Conservation (phyloP, 2,329 filamentous ascomycete genomes). For the Fusarium incarnatum region DNA sequence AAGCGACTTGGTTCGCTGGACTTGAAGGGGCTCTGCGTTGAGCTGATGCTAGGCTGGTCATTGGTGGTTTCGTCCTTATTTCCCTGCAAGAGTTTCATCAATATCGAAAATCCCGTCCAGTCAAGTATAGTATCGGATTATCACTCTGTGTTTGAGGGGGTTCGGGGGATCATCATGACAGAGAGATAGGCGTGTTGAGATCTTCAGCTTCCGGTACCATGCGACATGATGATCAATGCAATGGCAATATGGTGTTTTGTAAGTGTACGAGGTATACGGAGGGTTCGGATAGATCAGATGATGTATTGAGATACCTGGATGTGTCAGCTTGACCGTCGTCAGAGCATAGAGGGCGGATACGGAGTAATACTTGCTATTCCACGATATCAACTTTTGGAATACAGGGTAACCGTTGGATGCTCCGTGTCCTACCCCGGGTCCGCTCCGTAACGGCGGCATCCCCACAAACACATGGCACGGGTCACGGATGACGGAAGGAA, state of each 20-base stretch:
- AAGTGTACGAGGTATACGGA: neutral
- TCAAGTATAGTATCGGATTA: neutral
- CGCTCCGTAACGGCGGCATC: conserved; percentile 37
- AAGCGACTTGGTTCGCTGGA: conserved; percentile 2
- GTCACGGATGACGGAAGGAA: conserved; percentile 38
- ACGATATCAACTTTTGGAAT: neutral
- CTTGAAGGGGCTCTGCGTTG: conserved; percentile 1
- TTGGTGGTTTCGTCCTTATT: conserved; percentile 9
- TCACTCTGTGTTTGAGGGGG: neutral
- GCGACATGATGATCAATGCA: conserved; percentile 3
- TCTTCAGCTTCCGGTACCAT: neutral
- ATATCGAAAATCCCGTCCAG: conserved; percentile 11
- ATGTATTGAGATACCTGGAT: neutral
- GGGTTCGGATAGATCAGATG: neutral
- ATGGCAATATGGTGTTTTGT: conserved; percentile 13
- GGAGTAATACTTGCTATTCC: neutral
- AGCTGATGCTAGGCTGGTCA: neutral
- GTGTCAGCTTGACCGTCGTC: neutral
- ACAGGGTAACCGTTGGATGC: conserved; percentile 35
- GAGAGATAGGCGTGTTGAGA: neutral
- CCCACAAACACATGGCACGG: conserved; percentile 23
- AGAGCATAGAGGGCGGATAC: neutral
- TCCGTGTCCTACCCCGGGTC: conserved; percentile 34
- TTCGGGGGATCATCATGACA: conserved; percentile 9
- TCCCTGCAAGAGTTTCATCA: conserved; percentile 10